These are phyloP conservation scores for Mucor circinelloides DNA, from an alignment of 371 early-diverging fungal genomes.

Conservation along the genomic window DNA sequence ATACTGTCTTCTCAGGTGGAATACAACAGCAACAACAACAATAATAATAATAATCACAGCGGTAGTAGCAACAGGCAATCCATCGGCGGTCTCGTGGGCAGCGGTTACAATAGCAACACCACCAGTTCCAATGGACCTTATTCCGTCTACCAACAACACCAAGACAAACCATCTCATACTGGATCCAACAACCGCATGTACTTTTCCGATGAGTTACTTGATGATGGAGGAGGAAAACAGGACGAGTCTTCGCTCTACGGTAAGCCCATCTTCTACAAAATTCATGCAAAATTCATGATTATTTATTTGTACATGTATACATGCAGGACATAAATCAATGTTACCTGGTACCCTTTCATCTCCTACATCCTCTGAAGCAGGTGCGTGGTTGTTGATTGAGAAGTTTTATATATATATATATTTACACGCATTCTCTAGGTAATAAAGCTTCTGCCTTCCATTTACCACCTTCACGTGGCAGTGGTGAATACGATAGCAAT, in stretches of 20 bases:
- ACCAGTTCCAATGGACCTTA: background rate
- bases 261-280: background rate
- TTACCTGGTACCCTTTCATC: constrained; percentile 19
- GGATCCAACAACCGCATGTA: constrained; percentile 4
- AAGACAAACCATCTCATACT: background rate
- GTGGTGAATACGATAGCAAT: constrained; percentile 13
- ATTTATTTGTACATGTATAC: background rate
- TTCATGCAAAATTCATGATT: background rate
- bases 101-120: constrained; percentile 1
- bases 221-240: constrained; percentile 6
- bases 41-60: background rate
- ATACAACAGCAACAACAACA: constrained; percentile 2
- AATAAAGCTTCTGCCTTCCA: constrained; percentile 18
- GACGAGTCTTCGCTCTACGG: background rate
- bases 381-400: background rate
- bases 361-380: constrained; percentile 24
- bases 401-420: no score
- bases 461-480: constrained; percentile 15
- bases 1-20: constrained; percentile 23
- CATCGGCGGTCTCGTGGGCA: constrained; percentile 3
- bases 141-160: constrained; percentile 13
- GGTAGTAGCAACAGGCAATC: background rate
- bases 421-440: background rate
- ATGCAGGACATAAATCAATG: constrained; percentile 8
- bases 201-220: constrained; percentile 15